Evolutionary conservation across 75 land plant genomes (phyloP).

Genomic region (Sequoia sempervirens): DNA sequence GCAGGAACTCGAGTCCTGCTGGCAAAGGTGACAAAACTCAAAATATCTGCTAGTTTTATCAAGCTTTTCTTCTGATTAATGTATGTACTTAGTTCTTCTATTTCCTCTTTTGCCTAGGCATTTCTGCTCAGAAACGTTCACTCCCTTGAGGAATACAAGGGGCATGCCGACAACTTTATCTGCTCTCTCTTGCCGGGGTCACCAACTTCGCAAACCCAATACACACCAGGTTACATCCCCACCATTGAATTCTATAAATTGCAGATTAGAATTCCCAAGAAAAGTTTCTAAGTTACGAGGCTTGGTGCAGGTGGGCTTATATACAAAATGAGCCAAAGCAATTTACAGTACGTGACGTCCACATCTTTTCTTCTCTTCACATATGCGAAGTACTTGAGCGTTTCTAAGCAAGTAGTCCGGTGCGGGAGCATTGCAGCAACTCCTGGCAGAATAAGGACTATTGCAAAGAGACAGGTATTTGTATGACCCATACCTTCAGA

Average conservation of each 20-base stretch:
- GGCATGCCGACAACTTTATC: constrained; percentile 62
- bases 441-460: constrained; percentile 8
- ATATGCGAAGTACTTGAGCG: constrained; percentile 65
- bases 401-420: constrained; percentile 22
- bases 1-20: constrained; percentile 79
- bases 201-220: constrained; percentile 37
- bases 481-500: not conserved
- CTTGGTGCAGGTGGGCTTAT: constrained; percentile 71
- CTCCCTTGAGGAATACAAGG: constrained; percentile 12
- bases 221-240: constrained; percentile 46
- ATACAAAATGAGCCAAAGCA: constrained; percentile 44
- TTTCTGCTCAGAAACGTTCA: constrained; percentile 25
- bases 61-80: not conserved
- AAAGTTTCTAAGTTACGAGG: not conserved
- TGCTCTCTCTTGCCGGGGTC: constrained; percentile 62
- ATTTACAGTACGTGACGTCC: constrained; percentile 85
- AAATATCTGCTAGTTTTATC: not conserved
- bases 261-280: not conserved
- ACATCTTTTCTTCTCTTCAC: constrained; percentile 66
- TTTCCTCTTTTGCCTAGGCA: constrained; percentile 13
- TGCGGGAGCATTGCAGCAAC: constrained; percentile 44
- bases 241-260: not conserved
- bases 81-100: not conserved
- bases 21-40: constrained; percentile 43
- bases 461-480: constrained; percentile 61